Evolutionary conservation across 1,284 basidiomycete genomes (phyloP).

Genomic region (Ustilago tritici): DNA sequence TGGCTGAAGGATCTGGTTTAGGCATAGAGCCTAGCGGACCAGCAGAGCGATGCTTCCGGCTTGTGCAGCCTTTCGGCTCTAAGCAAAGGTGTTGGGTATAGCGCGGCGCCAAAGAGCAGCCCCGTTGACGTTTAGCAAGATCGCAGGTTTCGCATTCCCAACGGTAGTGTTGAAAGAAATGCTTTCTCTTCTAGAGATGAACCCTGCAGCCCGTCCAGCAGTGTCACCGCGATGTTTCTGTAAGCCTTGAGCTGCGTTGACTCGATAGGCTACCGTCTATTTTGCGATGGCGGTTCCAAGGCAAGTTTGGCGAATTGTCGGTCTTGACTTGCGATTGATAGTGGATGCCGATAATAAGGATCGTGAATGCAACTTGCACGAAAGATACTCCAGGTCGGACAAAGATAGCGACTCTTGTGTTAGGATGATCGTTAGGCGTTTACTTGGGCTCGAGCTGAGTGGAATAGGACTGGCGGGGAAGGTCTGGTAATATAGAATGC

Average conservation of each 20-base stretch:
- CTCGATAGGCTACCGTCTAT: no score
- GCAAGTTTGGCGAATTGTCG: no score
- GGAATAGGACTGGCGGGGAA: background rate
- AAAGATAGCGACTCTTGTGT: background rate
- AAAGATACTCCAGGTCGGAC: background rate
- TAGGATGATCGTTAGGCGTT: background rate
- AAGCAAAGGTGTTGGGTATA: background rate
- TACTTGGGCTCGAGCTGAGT: background rate
- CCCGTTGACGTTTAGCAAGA: background rate
- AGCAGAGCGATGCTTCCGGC: no score
- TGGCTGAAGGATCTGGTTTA: background rate
- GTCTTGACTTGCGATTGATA: no score
- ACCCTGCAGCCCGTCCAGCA: background rate
- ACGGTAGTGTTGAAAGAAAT: background rate
- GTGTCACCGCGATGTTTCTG: background rate
- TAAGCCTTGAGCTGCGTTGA: background rate
- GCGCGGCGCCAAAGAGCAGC: background rate
- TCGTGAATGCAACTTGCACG: no score
- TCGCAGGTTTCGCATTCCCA: background rate
- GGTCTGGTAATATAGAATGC: background rate
- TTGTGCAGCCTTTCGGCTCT: no score
- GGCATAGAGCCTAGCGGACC: no score
- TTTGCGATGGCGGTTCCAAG: no score
- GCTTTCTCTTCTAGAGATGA: background rate
- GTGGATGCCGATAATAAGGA: no score